Base-by-base conservation (phyloP, 768 basidiomycete species). In the Lactarius akahatsu region DNA sequence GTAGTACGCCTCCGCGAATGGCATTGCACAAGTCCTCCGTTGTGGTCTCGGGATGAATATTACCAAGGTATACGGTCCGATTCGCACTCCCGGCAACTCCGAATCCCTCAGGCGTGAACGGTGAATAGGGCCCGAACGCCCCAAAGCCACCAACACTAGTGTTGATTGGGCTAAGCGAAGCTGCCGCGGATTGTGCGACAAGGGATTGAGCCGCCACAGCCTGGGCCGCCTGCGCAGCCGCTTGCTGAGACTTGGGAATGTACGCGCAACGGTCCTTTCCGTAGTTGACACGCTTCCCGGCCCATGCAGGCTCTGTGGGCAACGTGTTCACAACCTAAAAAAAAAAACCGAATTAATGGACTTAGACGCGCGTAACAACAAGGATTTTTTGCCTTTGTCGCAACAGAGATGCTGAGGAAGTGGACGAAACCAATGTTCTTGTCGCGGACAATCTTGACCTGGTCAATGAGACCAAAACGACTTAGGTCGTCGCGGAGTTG, bases 391-490 rank as follows among this genome's bases (percentile, higher is more conserved):
- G 10, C 94, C 91, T 98, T 98, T 70, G 28, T 28, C 28, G 2
- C 97, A 50, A 92, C 86, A 26, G 91, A 85, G 75, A 99, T 97
- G 76, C 91, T 94, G 73, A 99, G 80, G 81, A 98, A 98, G 78
- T 99, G 97, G 23, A 99, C 95, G 76, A 99, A 99, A 2, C 96
- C 97, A 65, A 98, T 98, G 74, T 97, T 97, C 84, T 98, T 98
- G 81, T 99, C 97, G 68, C 96, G 80, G 60, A 98, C 97, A 74
- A 99, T 98, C 85, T 99, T 99, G 76, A 99, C 96, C 76, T 98
- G 96, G 78, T 99, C 97, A 72, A 99, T 98, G 34, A 96, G 81
- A 26, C 97, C 97, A 73, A 96, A 99, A 52, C 91, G 84, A 72
- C 89, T 89, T 28, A 98, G 80, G 74, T 98, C 95, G 68, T 98